phyloP scores from a whole-genome alignment of 176 grass and related monocot genomes.

The Bothriochloa decipiens region DNA sequence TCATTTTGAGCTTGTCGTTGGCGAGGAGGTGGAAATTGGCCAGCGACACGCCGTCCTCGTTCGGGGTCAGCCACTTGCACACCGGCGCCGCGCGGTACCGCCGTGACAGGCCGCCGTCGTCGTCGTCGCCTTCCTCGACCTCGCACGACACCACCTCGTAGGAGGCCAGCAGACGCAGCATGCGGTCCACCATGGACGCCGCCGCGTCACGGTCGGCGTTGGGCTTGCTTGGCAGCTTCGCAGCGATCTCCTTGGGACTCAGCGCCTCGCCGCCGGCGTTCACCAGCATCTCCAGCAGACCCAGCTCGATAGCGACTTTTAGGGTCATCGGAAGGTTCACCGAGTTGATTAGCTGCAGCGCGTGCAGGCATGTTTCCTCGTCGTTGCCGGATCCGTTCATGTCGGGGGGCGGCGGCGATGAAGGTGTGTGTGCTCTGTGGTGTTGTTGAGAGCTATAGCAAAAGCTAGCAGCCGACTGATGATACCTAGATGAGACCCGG shows the following conservation, averaged over 20 bases:
- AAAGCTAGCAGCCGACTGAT: no score
- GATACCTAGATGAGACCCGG: no score
- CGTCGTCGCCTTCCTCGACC: conserved; percentile 33
- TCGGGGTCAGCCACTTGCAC: conserved; percentile 75
- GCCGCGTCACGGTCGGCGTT: conserved; percentile 27
- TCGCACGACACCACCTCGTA: conserved; percentile 26
- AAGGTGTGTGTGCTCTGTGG: no score
- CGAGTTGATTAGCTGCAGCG: conserved; percentile 56
- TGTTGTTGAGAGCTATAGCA: no score
- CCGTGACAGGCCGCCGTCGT: conserved; percentile 42
- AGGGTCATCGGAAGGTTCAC: conserved; percentile 86
- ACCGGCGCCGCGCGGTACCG: conserved; percentile 54
- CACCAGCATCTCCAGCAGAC: conserved; percentile 62
- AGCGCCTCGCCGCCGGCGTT: conserved; percentile 44
- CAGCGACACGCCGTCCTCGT: neutral
- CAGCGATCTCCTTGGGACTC: conserved; percentile 49
- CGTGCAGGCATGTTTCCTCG: conserved; percentile 3
- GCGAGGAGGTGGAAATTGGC: neutral
- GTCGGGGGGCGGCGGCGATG: no score
- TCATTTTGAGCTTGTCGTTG: neutral
- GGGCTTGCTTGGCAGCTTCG: conserved; percentile 42
- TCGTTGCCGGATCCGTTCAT: no score
- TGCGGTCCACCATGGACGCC: conserved; percentile 75
- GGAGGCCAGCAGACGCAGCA: conserved; percentile 68
- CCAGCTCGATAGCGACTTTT: conserved; percentile 74